phyloP scores from a whole-genome alignment of 139 green algal species.

The Microglena sp. region DNA sequence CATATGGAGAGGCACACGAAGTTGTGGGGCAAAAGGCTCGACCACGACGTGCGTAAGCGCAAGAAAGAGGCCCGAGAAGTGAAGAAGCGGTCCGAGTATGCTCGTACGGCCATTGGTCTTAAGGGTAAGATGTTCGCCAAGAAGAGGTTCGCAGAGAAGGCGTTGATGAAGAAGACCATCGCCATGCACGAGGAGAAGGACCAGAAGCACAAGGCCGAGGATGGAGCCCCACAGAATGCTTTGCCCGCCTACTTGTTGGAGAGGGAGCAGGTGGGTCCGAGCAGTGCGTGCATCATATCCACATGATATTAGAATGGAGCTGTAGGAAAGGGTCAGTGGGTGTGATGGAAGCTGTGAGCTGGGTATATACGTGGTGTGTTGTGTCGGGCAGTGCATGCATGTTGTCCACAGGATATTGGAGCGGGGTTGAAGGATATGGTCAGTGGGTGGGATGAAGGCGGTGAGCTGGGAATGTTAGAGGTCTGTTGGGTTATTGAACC shows the following conservation, averaged over 20 bases:
- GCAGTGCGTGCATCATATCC: no score
- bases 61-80: constrained; percentile 91
- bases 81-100: constrained; percentile 77
- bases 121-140: constrained; percentile 98
- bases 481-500: no score
- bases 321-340: no score
- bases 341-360: no score
- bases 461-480: no score
- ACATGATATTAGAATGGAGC: no score
- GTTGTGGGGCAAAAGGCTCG: constrained; percentile 52
- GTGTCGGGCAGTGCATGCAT: no score
- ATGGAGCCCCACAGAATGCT: constrained; percentile 72
- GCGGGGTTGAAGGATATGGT: no score
- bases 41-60: constrained; percentile 85
- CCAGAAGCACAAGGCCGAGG: constrained; percentile 86
- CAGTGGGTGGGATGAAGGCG: no score
- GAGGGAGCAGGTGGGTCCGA: constrained; percentile 74
- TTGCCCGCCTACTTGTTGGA: constrained; percentile 97
- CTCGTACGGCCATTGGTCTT: constrained; percentile 77
- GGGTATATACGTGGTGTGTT: no score
- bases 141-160: constrained; percentile 95
- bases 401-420: no score
- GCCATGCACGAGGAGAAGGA: constrained; percentile 94
- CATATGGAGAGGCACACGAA: constrained; percentile 97
- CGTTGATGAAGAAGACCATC: constrained; percentile 97